Conservation (phyloP, 2,329 filamentous ascomycete species). For the Botryosphaeria dothidea region DNA sequence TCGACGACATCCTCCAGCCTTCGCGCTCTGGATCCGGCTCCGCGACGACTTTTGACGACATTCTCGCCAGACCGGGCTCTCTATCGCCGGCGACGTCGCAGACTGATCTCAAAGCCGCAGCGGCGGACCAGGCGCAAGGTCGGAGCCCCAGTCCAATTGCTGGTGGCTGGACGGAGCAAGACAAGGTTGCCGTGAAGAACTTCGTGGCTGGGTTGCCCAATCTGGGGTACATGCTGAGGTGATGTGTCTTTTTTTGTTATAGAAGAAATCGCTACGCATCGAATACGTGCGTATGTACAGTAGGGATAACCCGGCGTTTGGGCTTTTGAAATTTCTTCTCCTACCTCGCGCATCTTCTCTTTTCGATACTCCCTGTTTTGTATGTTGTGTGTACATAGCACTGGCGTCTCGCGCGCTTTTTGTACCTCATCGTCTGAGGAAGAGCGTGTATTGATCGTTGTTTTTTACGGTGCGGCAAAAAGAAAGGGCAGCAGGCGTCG, state of each 20-base stretch:
- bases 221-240: constrained; percentile 35
- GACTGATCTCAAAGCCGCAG: background rate
- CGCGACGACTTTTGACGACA: constrained; percentile 13
- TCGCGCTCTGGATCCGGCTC: background rate
- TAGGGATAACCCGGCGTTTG: background rate
- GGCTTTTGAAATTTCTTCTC: background rate
- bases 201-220: constrained; percentile 34
- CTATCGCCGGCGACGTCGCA: background rate
- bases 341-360: background rate
- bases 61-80: background rate
- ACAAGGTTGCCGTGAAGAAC: constrained; percentile 29
- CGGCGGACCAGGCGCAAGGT: background rate
- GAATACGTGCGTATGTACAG: background rate
- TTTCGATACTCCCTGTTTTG: background rate
- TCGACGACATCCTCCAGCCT: constrained; percentile 16
- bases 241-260: too few relatives aligned
- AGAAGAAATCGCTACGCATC: too few relatives aligned
- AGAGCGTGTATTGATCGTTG: background rate
- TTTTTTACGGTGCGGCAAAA: background rate
- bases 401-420: background rate
- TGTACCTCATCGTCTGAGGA: background rate
- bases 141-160: constrained; percentile 25
- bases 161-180: constrained; percentile 22
- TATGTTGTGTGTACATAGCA: background rate
- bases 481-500: too few relatives aligned